Percentiles rank a stretch among this genome's conserved stretches.
Conservation (phyloP, 2,329 filamentous ascomycete genomes). For the Cladosporium sp. region DNA sequence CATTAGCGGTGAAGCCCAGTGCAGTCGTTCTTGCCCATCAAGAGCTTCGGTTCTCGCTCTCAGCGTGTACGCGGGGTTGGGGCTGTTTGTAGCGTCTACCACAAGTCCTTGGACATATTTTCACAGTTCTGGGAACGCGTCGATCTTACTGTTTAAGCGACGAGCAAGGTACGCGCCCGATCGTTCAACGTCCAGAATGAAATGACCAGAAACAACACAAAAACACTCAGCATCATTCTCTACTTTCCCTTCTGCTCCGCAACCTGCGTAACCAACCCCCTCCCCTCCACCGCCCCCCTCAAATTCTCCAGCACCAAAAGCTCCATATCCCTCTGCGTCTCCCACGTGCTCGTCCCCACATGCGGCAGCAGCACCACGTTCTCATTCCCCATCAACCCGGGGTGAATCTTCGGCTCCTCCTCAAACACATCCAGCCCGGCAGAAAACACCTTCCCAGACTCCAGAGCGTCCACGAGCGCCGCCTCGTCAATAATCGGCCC, state of each 20-base stretch:
- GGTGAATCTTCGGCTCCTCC: slow-evolving; percentile 57
- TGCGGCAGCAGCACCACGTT: slow-evolving; percentile 61
- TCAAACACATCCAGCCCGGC: slow-evolving; percentile 62
- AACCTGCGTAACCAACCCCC: slow-evolving; percentile 61
- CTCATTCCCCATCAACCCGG: slow-evolving; percentile 52
- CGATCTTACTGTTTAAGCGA: neutral
- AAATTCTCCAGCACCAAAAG: slow-evolving; percentile 61
- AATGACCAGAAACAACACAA: neutral
- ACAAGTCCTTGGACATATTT: neutral
- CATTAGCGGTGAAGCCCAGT: neutral
- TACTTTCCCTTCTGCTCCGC: slow-evolving; percentile 57
- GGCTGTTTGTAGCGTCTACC: neutral
- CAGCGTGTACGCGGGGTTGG: neutral
- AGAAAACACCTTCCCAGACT: slow-evolving; percentile 57
- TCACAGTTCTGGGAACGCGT: neutral
- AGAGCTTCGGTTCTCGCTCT: neutral
- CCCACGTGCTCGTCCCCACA: slow-evolving; percentile 61
- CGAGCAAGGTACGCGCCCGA: neutral
- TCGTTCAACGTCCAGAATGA: neutral
- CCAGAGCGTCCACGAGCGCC: slow-evolving; percentile 56
- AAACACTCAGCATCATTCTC: neutral
- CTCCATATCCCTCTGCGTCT: slow-evolving; percentile 56
- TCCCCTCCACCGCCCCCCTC: slow-evolving; percentile 58
- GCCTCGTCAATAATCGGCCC: slow-evolving; percentile 60
- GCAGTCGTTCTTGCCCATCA: neutral